These are phyloP conservation scores for Vicia faba DNA, from an alignment of 306 rosid species.

Conservation along the genomic window DNA sequence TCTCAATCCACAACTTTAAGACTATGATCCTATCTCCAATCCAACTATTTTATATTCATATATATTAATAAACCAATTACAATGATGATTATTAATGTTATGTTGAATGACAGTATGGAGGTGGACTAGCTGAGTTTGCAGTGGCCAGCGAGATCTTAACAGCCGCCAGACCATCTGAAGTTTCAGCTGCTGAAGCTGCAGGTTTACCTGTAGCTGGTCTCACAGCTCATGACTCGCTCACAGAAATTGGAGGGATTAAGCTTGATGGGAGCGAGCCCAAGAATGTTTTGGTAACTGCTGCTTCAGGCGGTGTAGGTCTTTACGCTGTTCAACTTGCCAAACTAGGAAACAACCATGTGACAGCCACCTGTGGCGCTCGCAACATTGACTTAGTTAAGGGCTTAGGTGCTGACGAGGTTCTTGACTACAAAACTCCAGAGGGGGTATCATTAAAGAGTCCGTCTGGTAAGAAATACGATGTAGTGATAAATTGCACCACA, in stretches of 20 bases:
- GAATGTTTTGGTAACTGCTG: slow-evolving; percentile 61
- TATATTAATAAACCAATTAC: not conserved
- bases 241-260: slow-evolving; percentile 61
- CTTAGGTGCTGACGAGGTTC: slow-evolving; percentile 77
- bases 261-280: slow-evolving; percentile 54
- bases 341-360: slow-evolving; percentile 57
- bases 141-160: slow-evolving; percentile 51
- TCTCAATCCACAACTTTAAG: not conserved
- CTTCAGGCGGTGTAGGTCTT: slow-evolving; percentile 64
- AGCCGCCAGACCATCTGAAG: slow-evolving; percentile 55
- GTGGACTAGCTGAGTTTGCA: slow-evolving; percentile 68
- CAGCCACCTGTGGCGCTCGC: slow-evolving; percentile 77
- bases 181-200: slow-evolving; percentile 63
- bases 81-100: not conserved
- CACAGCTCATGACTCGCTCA: slow-evolving; percentile 68
- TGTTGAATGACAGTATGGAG: slow-evolving; percentile 60
- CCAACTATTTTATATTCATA: not conserved
- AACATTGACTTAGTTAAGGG: slow-evolving; percentile 60
- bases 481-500: slow-evolving; percentile 51
- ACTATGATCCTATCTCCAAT: not conserved
- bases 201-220: slow-evolving; percentile 65
- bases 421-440: slow-evolving; percentile 66
- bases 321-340: slow-evolving; percentile 75
- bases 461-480: slow-evolving; percentile 66
- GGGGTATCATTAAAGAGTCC: slow-evolving; percentile 65